A percentile compares a stretch with the other conserved stretches of the same genome.
Conservation (phyloP, 129 eudicot species). For the Heracleum sosnowskyi region DNA sequence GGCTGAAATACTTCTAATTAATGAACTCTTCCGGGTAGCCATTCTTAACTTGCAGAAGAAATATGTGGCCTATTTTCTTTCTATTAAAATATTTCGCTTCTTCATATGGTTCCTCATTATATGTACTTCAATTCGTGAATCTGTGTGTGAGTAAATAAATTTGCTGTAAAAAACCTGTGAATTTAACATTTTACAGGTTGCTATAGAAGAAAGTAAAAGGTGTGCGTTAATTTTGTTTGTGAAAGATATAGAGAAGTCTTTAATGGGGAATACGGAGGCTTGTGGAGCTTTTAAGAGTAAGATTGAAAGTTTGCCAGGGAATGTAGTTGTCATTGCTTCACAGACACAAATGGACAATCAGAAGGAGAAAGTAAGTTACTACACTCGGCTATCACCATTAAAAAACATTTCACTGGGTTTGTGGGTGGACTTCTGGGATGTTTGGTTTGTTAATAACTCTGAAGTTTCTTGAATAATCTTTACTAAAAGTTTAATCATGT, state of each 20-base stretch:
- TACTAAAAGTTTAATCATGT: background rate
- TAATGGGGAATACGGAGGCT: slow-evolving; percentile 68
- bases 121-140: background rate
- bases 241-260: slow-evolving; percentile 84
- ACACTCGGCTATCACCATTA: background rate
- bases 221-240: slow-evolving; percentile 59
- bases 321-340: slow-evolving; percentile 71
- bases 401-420: background rate
- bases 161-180: background rate
- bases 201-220: slow-evolving; percentile 53
- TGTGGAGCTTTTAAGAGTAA: slow-evolving; percentile 58
- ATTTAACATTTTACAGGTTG: slow-evolving; percentile 45
- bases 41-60: background rate
- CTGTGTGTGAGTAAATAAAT: background rate
- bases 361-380: slow-evolving; percentile 75
- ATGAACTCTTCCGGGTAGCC: slow-evolving; percentile 73
- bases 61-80: background rate
- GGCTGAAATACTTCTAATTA: slow-evolving; percentile 62
- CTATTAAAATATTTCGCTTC: background rate
- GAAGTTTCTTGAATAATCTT: background rate
- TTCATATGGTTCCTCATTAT: background rate
- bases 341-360: slow-evolving; percentile 75
- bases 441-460: background rate
- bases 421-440: background rate
- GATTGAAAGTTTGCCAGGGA: slow-evolving; percentile 69